These are phyloP conservation scores for Plasmodium gaboni DNA, from an alignment of 169 alveolate genomes.

Conservation along the genomic window DNA sequence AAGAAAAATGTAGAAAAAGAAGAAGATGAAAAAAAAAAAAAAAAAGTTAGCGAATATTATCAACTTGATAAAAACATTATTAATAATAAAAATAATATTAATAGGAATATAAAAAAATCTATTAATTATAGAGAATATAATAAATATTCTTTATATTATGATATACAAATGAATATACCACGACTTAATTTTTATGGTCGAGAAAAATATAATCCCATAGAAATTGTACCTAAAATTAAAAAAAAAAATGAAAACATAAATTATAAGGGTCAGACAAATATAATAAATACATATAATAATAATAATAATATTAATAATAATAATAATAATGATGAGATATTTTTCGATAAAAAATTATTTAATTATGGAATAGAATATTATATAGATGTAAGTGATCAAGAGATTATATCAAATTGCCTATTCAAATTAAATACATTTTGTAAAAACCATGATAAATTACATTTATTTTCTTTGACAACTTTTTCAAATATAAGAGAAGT, in stretches of 20 bases:
- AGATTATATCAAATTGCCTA: constrained; percentile 34
- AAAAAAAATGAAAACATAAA: not conserved
- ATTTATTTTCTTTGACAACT: constrained; percentile 34
- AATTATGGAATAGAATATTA: constrained; percentile 68
- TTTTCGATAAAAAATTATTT: constrained; percentile 8
- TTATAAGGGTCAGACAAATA: not conserved
- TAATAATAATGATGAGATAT: not conserved
- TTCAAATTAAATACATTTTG: constrained; percentile 33
- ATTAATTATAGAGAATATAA: no score
- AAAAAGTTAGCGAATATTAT: not conserved
- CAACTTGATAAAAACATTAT: not conserved
- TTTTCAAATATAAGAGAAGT: constrained; percentile 56
- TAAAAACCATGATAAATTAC: constrained; percentile 18
- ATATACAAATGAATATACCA: constrained; percentile 2
- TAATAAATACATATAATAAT: not conserved
- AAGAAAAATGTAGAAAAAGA: not conserved
- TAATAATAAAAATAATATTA: not conserved
- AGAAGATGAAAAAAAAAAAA: not conserved
- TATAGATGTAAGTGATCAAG: constrained; percentile 61
- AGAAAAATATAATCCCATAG: not conserved
- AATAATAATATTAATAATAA: not conserved
- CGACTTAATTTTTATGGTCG: not conserved
- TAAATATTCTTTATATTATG: not conserved
- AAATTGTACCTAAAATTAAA: not conserved
- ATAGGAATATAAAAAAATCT: no score